Percentiles rank a stretch among this genome's conserved stretches.
These are phyloP conservation scores for Penicillium sclerotigenum DNA, from an alignment of 2,329 filamentous ascomycete species.

Conservation along the genomic window DNA sequence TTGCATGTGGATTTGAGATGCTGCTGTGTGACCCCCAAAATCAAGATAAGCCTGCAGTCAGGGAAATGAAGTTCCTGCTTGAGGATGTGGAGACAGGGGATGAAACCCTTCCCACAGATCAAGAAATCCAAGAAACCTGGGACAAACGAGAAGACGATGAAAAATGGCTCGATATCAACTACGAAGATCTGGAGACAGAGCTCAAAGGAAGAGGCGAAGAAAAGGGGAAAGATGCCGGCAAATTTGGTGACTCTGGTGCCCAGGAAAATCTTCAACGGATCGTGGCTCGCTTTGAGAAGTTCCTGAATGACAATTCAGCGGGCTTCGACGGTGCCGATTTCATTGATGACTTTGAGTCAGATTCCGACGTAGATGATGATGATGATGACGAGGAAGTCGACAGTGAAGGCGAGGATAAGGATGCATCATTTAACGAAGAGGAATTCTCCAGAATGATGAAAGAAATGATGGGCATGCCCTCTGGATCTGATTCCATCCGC, in stretches of 20 bases:
- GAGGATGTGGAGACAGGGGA: slow-evolving; percentile 73
- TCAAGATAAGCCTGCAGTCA: slow-evolving; percentile 64
- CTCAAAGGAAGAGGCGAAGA: slow-evolving; percentile 57
- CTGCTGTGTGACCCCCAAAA: slow-evolving; percentile 66
- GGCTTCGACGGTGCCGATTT: slow-evolving; percentile 75
- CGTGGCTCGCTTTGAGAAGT: slow-evolving; percentile 88
- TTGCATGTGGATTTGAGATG: slow-evolving; percentile 89
- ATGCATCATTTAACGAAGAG: slow-evolving; percentile 76
- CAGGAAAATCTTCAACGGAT: slow-evolving; percentile 73
- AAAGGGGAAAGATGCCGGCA: slow-evolving; percentile 25
- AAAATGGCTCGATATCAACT: slow-evolving; percentile 88
- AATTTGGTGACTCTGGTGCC: slow-evolving; percentile 46
- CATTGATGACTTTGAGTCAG: slow-evolving; percentile 65
- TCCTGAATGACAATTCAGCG: slow-evolving; percentile 80
- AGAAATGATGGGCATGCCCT: slow-evolving; percentile 76
- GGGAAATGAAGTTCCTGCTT: slow-evolving; percentile 73
- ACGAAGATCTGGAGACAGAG: slow-evolving; percentile 81
- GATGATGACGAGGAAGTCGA: slow-evolving; percentile 55
- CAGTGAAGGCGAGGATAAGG: slow-evolving; percentile 67
- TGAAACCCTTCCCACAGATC: slow-evolving; percentile 65
- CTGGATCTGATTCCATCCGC: slow-evolving; percentile 32
- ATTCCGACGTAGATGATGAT: slow-evolving; percentile 54
- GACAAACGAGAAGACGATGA: slow-evolving; percentile 73
- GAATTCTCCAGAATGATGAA: slow-evolving; percentile 86
- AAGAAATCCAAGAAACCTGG: slow-evolving; percentile 69